Evolutionary conservation across 1,284 basidiomycete species (phyloP), one percentile per base, ranked within the genome.

Genomic region (Ustilago nuda): DNA sequence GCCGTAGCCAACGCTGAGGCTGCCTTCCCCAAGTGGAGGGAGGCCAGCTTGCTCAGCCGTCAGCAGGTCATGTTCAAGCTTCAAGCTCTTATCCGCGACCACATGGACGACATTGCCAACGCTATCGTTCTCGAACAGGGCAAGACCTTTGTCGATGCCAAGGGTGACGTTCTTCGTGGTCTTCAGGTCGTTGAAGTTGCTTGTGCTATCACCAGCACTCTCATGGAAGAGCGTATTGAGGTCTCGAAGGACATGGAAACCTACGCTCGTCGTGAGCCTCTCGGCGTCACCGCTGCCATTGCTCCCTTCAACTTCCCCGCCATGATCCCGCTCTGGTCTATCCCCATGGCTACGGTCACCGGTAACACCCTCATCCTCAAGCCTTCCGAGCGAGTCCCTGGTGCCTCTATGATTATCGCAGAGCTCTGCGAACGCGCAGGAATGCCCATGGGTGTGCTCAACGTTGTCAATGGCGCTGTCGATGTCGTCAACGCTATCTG

Each of bases 191-290:
- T 97, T 33, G 96, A 99, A 86, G 91, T 91, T 13, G 92, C 94
- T 27, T 90, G 91, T 58, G 92, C 91, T 36, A 92, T 95, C 78
- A 94, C 96, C 0, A 91, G 91, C 0, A 92, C 91, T 13, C 87
- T 98, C 27, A 88, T 97, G 56, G 95, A 94, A 3, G 93, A 97
- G 76, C 94, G 95, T 84, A 88, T 98, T 61, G 96, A 98, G 89
- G 93, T 93, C 89, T 56, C 93, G 87, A 94, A 92, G 87, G 95
- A 98, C 84, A 99, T 98, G 96, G 96, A 98, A 86, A 98, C 96
- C 9, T 92, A 93, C 70, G 92, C 92, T 27, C 90, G 94, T 52
- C 90, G 90, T 71, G 86, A 93, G 39, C 92, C 93, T 5, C 87
- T 94, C 23, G 82, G 82, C 36, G 81, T 83, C 48, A 78, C 76